Evolutionary conservation across 352 stramenopile species (phyloP).

Genomic region (Phytophthora pseudosyringae): DNA sequence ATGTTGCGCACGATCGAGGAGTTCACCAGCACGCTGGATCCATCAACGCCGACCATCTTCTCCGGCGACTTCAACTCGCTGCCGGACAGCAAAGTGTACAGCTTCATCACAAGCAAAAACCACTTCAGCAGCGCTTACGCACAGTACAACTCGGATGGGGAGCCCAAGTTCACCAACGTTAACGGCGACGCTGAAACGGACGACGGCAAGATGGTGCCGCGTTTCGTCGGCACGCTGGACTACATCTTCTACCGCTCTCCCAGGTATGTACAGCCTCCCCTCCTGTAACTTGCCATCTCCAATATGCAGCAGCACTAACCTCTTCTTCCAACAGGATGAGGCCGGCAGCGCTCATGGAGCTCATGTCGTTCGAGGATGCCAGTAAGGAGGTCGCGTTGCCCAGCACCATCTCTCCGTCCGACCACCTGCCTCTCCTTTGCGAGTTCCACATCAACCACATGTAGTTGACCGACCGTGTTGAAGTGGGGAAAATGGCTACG

Average conservation of each 20-base stretch:
- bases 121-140: slow-evolving; percentile 67
- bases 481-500: slow-evolving; percentile 26
- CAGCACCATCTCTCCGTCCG: slow-evolving; percentile 71
- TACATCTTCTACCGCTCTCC: slow-evolving; percentile 82
- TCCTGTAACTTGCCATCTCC: neutral
- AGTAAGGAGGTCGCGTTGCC: slow-evolving; percentile 68
- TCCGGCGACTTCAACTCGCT: slow-evolving; percentile 88
- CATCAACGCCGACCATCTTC: slow-evolving; percentile 52
- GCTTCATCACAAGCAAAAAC: slow-evolving; percentile 50
- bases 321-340: slow-evolving; percentile 32
- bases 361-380: slow-evolving; percentile 70
- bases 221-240: slow-evolving; percentile 81
- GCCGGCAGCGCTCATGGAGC: slow-evolving; percentile 65
- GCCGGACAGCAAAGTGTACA: slow-evolving; percentile 76
- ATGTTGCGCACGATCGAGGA: slow-evolving; percentile 53
- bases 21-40: slow-evolving; percentile 37
- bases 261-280: slow-evolving; percentile 35
- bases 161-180: slow-evolving; percentile 82
- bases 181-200: slow-evolving; percentile 55
- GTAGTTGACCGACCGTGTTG: neutral
- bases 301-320: slow-evolving; percentile 8
- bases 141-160: slow-evolving; percentile 44
- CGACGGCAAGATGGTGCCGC: slow-evolving; percentile 45
- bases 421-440: slow-evolving; percentile 78
- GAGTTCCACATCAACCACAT: slow-evolving; percentile 51